phyloP scores from a whole-genome alignment of 2,329 filamentous ascomycete genomes.

The Knoxdaviesia proteae region DNA sequence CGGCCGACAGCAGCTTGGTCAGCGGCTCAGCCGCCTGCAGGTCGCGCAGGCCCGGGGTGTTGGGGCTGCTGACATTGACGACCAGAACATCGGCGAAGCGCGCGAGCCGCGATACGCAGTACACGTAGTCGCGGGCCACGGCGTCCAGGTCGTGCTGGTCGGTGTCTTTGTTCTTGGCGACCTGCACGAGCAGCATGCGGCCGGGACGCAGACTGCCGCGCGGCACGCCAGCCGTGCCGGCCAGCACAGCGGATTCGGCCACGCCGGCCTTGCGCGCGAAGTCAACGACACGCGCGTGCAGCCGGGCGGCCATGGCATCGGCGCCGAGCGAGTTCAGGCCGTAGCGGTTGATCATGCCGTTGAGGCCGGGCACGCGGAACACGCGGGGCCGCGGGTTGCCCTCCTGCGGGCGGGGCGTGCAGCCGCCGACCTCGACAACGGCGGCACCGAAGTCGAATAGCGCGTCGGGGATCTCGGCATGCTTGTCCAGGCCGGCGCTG shows the following conservation, averaged over 20 bases:
- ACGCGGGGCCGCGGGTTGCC: constrained; percentile 79
- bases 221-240: constrained; percentile 58
- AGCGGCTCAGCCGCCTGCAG: constrained; percentile 72
- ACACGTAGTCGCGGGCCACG: constrained; percentile 66
- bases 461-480: constrained; percentile 69
- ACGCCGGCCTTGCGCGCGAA: constrained; percentile 56
- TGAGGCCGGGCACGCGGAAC: constrained; percentile 64
- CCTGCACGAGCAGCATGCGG: constrained; percentile 68
- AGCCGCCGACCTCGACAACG: constrained; percentile 81
- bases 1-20: constrained; percentile 58
- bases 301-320: constrained; percentile 59
- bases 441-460: constrained; percentile 70
- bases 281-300: constrained; percentile 57
- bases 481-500: constrained; percentile 89
- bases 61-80: constrained; percentile 92
- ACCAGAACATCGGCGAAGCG: constrained; percentile 90
- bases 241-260: constrained; percentile 51
- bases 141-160: constrained; percentile 68
- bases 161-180: constrained; percentile 93
- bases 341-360: constrained; percentile 87
- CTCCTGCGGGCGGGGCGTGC: constrained; percentile 67
- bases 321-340: constrained; percentile 85
- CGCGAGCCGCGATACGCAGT: constrained; percentile 64
- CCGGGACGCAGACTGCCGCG: constrained; percentile 62
- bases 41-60: constrained; percentile 76